Evolutionary conservation across 1,284 basidiomycete species (phyloP), one percentile per base, ranked within the genome.

Genomic region (Rhodotorula sp.): DNA sequence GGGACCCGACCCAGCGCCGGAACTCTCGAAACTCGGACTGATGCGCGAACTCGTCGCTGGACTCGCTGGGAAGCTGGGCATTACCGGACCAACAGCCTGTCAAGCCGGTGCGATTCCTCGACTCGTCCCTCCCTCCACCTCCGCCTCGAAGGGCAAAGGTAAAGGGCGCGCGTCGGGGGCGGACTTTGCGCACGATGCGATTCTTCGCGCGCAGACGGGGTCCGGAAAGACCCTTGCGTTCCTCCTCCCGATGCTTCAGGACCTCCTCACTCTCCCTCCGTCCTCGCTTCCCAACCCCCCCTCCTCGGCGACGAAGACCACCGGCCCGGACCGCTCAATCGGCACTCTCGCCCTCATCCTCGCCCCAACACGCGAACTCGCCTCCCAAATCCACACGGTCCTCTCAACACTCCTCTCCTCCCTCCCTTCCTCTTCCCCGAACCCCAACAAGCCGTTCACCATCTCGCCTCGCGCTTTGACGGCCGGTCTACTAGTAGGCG

Each of bases 181-280:
- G 37, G 53, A 56, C 28, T 64, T 67, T 37, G 67, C 56, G 57
- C 79, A n/a, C 65, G 96, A 99, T 80, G 87, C 92, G 22, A 94
- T 99, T 79, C 90, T 99, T 64, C 94, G 98, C 79, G 92, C 93
- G 8, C 95, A 99, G 80, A 99, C 96, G 0, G 96, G 96, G 69
- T 98, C 94, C 0, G 96, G 96, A 76, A 99, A 99, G 82, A 99
- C 95, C 0, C 83, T 99, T 30, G 87, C 95, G 5, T 99, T 92
- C 82, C 86, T 99, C 24, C 86, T 99, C 7, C 96, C 96, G 26
- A 94, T 99, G 79, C 86, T 99, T 51, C 93, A 99, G 76, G 92
- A 95, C 78, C 87, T 96, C 53, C 85, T 99, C 37, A 92, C 93
- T 0, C 84, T 99, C 47, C 91, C 92, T 64, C 84, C 88, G 28